These are phyloP conservation scores for Acidiella bohemica DNA, from an alignment of 495 filamentous ascomycete genomes.

Conservation along the genomic window DNA sequence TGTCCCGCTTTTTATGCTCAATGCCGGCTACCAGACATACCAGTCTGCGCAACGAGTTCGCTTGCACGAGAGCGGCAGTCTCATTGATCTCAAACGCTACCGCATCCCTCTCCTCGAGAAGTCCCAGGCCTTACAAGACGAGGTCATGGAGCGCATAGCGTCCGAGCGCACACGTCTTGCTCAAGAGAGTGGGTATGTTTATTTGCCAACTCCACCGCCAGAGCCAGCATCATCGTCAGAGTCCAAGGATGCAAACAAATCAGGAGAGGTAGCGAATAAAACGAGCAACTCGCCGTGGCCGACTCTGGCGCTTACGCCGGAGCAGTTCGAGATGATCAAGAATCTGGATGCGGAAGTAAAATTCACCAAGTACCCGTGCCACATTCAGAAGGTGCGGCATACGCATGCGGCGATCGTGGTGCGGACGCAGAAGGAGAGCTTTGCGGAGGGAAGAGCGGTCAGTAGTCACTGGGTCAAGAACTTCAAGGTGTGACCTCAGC, in stretches of 20 bases:
- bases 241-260: no score
- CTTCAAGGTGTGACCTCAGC: slow-evolving; percentile 42
- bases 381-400: slow-evolving; percentile 69
- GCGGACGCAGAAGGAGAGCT: slow-evolving; percentile 45
- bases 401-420: slow-evolving; percentile 87
- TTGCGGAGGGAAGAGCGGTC: slow-evolving; percentile 65
- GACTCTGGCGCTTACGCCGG: slow-evolving; percentile 59
- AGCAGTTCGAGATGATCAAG: slow-evolving; percentile 72
- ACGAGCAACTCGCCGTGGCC: slow-evolving; percentile 34
- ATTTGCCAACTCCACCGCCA: slow-evolving; percentile 33
- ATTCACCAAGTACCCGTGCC: slow-evolving; percentile 70
- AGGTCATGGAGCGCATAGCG: slow-evolving; percentile 57
- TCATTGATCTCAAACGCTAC: slow-evolving; percentile 51
- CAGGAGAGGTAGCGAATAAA: no score
- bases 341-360: slow-evolving; percentile 54
- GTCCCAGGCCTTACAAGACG: slow-evolving; percentile 57
- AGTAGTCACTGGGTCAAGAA: slow-evolving; percentile 68
- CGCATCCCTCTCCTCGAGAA: slow-evolving; percentile 61
- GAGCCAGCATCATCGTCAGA: slow-evolving; percentile 14
- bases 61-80: slow-evolving; percentile 54
- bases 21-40: slow-evolving; percentile 58
- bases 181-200: slow-evolving; percentile 39
- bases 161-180: slow-evolving; percentile 35
- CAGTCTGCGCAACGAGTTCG: slow-evolving; percentile 59
- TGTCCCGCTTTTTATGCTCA: slow-evolving; percentile 54